phyloP scores from a whole-genome alignment of 176 grass and related monocot genomes.

The Typha latifolia region DNA sequence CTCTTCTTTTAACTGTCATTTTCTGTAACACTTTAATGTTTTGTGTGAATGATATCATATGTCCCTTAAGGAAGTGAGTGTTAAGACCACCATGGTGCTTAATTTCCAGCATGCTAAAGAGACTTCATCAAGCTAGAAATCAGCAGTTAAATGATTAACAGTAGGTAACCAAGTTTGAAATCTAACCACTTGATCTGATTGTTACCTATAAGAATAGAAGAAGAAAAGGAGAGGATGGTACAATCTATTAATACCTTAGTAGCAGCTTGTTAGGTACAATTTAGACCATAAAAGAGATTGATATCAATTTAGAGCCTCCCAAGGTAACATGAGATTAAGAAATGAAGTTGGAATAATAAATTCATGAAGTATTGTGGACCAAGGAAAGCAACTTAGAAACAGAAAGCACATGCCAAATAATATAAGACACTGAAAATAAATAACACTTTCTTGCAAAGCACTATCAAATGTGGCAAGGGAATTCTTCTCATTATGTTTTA shows the following conservation, averaged over 20 bases:
- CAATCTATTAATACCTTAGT: neutral
- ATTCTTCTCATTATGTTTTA: too few relatives aligned
- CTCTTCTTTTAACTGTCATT: neutral
- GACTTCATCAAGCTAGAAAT: too few relatives aligned
- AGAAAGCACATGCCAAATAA: too few relatives aligned
- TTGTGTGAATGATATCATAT: too few relatives aligned
- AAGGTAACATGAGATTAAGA: neutral
- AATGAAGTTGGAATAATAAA: neutral
- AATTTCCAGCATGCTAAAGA: too few relatives aligned
- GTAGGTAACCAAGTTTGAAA: neutral
- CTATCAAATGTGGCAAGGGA: too few relatives aligned
- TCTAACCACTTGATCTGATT: neutral
- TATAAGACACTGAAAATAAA: too few relatives aligned
- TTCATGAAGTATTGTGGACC: too few relatives aligned
- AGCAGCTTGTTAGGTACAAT: neutral
- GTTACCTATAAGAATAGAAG: neutral
- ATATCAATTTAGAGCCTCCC: neutral
- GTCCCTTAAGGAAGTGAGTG: too few relatives aligned
- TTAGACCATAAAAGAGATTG: neutral
- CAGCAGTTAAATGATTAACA: neutral
- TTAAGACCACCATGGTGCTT: too few relatives aligned
- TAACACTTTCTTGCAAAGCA: too few relatives aligned
- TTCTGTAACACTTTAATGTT: neutral
- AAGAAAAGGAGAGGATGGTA: neutral
- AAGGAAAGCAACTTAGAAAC: too few relatives aligned